Conservation (phyloP, 108 stramenopile genomes). For the Thalassiosira profunda region DNA sequence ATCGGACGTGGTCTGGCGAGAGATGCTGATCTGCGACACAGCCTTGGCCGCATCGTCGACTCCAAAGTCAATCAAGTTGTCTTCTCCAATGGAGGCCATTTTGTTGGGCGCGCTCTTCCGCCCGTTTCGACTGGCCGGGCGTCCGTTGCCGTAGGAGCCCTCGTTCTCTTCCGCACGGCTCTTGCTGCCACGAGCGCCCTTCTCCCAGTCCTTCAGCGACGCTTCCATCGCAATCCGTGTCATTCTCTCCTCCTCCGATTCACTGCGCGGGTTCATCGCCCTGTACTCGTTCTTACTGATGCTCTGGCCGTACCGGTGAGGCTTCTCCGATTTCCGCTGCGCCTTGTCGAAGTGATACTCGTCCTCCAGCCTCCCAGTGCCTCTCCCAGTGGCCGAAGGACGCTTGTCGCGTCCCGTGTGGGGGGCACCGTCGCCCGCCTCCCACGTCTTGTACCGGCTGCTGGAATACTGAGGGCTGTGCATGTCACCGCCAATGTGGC, state of each 20-base stretch:
- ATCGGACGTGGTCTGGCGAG: slow-evolving; percentile 15
- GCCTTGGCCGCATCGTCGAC: slow-evolving; percentile 12
- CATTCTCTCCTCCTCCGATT: slow-evolving; percentile 39
- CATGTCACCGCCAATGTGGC: neutral
- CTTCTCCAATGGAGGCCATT: slow-evolving; percentile 32
- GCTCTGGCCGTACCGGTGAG: neutral
- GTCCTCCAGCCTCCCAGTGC: slow-evolving; percentile 37
- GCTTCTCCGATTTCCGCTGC: neutral
- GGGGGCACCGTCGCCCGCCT: no score
- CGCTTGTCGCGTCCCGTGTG: no score
- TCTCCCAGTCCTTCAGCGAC: slow-evolving; percentile 31
- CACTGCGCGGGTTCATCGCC: slow-evolving; percentile 38
- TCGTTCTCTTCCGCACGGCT: slow-evolving; percentile 13
- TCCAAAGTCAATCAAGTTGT: slow-evolving; percentile 53
- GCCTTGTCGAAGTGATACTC: slow-evolving; percentile 40
- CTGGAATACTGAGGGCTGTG: no score
- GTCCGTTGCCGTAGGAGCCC: neutral
- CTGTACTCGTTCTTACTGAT: slow-evolving; percentile 30
- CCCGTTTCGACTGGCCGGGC: neutral
- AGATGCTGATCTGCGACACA: slow-evolving; percentile 12
- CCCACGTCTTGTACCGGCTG: no score
- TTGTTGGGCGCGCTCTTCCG: slow-evolving; percentile 12
- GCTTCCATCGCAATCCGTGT: slow-evolving; percentile 36
- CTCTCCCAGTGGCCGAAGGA: no score
- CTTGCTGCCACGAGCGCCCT: neutral